These are phyloP conservation scores for Diaporthe sp. DNA, from an alignment of 2,329 filamentous ascomycete species.

Conservation along the genomic window DNA sequence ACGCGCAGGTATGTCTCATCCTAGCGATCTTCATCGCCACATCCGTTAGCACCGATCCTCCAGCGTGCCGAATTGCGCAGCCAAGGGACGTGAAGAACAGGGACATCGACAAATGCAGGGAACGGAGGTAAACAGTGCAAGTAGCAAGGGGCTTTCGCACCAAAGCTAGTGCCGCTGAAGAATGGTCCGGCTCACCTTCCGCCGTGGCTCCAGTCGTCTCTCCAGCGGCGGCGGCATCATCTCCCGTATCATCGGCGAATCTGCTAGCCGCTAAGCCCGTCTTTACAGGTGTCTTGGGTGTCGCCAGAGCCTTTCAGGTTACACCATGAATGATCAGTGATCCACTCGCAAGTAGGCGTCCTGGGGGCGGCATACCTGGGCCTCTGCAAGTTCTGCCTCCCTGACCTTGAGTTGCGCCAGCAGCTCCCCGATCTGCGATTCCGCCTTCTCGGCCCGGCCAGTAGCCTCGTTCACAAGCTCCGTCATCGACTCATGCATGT, in stretches of 20 bases:
- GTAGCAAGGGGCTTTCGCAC: slow-evolving; percentile 70
- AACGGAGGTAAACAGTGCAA: slow-evolving; percentile 48
- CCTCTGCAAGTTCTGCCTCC: slow-evolving; percentile 74
- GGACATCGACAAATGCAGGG: slow-evolving; percentile 38
- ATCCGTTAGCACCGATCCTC: slow-evolving; percentile 37
- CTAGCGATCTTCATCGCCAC: slow-evolving; percentile 40
- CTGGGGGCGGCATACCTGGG: slow-evolving; percentile 59
- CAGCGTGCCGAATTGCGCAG: slow-evolving; percentile 22
- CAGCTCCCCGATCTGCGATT: slow-evolving; percentile 63
- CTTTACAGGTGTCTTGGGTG: slow-evolving; percentile 52
- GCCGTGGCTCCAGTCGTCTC: slow-evolving; percentile 51
- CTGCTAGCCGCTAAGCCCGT: slow-evolving; percentile 69
- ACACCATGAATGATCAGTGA: slow-evolving; percentile 24
- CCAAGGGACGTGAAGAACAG: slow-evolving; percentile 32
- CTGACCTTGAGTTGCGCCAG: slow-evolving; percentile 72
- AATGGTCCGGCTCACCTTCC: slow-evolving; percentile 73
- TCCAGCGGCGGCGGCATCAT: slow-evolving; percentile 47
- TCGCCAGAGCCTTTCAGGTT: slow-evolving; percentile 58
- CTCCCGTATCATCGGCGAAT: slow-evolving; percentile 57
- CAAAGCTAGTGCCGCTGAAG: slow-evolving; percentile 76
- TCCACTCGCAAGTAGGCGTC: slow-evolving; percentile 31
- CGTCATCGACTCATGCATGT: slow-evolving; percentile 74
- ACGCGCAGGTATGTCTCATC: slow-evolving; percentile 39
- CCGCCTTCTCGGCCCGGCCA: slow-evolving; percentile 64
- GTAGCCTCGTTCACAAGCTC: slow-evolving; percentile 71